These are phyloP conservation scores for Colletotrichum higginsianum DNA, from an alignment of 2,329 filamentous ascomycete species.

Conservation along the genomic window DNA sequence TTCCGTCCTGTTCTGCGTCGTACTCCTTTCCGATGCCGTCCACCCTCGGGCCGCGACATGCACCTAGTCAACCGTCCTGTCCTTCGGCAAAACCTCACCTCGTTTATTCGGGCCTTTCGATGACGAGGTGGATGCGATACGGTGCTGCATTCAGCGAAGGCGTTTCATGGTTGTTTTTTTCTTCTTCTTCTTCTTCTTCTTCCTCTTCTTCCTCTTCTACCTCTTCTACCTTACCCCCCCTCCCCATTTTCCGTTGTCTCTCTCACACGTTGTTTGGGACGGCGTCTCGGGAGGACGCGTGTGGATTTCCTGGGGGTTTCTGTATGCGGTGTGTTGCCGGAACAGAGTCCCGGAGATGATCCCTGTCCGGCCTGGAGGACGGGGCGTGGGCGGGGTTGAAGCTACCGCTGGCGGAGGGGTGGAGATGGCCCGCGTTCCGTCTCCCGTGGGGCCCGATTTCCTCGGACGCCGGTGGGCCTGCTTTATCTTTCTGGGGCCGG, in stretches of 20 bases:
- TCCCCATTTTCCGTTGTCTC: background rate
- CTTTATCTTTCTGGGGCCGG: background rate
- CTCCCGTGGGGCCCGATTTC: background rate
- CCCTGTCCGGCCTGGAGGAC: background rate
- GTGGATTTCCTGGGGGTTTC: background rate
- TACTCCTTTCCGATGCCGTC: background rate
- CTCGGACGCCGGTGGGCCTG: background rate
- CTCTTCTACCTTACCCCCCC: background rate
- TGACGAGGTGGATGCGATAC: background rate
- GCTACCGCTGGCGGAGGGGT: background rate
- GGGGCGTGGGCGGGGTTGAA: background rate
- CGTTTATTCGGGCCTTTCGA: background rate
- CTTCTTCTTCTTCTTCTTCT: background rate
- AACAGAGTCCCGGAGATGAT: background rate
- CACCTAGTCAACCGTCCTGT: conserved; percentile 1
- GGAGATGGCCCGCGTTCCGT: background rate
- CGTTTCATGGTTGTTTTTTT: background rate
- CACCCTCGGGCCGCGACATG: background rate
- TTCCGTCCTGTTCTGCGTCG: background rate
- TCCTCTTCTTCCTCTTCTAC: background rate
- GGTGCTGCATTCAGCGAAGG: background rate
- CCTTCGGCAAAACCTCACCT: background rate
- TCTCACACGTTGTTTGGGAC: background rate
- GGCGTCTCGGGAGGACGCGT: background rate
- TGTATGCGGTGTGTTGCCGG: too few relatives aligned